Percentiles rank a stretch among this genome's conserved stretches.
These are phyloP conservation scores for Lentinus tigrinus DNA, from an alignment of 768 basidiomycete species.

Conservation along the genomic window DNA sequence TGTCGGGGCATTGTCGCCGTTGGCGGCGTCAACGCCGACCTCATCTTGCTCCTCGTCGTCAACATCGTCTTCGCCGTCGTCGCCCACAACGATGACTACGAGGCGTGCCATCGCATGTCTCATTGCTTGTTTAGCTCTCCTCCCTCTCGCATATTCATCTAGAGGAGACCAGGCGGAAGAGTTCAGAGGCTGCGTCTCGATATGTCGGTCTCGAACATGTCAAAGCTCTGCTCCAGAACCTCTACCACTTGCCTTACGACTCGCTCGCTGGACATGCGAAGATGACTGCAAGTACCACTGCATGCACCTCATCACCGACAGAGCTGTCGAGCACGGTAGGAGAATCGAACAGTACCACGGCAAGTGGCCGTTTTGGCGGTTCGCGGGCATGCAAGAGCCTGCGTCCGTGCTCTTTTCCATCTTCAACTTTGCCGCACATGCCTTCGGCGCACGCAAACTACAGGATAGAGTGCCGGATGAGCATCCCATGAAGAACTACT, in stretches of 20 bases:
- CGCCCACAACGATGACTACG: neutral
- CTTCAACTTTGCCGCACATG: conserved; percentile 79
- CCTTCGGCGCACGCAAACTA: conserved; percentile 53
- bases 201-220: conserved; percentile 32
- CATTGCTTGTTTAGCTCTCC: neutral
- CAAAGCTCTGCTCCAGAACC: neutral
- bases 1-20: too few relatives aligned
- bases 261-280: conserved; percentile 83
- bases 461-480: conserved; percentile 42
- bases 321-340: conserved; percentile 41
- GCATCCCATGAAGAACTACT: conserved; percentile 73
- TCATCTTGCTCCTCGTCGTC: neutral
- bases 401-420: conserved; percentile 88
- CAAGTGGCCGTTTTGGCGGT: conserved; percentile 95
- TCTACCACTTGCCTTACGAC: conserved; percentile 53
- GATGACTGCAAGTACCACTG: conserved; percentile 91
- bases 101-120: neutral
- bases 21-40: neutral
- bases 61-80: neutral
- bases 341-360: conserved; percentile 81
- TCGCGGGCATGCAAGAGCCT: conserved; percentile 91
- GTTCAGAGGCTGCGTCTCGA: conserved; percentile 38
- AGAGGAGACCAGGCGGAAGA: conserved; percentile 28
- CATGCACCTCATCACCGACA: conserved; percentile 75
- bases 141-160: conserved; percentile 32